Conservation (phyloP, 768 basidiomycete genomes). For the Cantharellus cinnabarinus region DNA sequence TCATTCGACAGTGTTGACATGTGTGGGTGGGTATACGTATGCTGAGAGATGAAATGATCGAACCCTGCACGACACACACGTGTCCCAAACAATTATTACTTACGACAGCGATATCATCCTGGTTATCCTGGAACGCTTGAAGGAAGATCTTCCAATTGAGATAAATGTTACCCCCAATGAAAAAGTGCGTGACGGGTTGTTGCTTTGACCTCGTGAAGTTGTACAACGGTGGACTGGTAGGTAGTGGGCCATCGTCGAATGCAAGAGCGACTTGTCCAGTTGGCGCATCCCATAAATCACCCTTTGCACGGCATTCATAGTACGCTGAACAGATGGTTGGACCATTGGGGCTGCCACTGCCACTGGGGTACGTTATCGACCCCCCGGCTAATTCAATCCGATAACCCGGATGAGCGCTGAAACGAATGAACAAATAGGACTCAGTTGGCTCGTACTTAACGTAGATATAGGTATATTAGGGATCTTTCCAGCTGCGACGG, state of each 20-base stretch:
- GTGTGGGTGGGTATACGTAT: conserved; percentile 57
- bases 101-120: conserved; percentile 21
- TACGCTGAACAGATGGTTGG: conserved; percentile 55
- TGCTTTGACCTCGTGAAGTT: conserved; percentile 47
- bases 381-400: not conserved
- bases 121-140: conserved; percentile 21
- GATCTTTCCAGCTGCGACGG: conserved; percentile 48
- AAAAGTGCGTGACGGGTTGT: conserved; percentile 63
- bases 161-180: conserved; percentile 68
- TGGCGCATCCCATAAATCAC: conserved; percentile 63
- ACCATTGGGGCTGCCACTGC: conserved; percentile 18
- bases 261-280: conserved; percentile 30
- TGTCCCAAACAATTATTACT: no score
- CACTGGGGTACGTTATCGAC: conserved; percentile 10
- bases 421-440: not conserved
- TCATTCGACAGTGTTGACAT: conserved; percentile 37
- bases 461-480: conserved; percentile 41
- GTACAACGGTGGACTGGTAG: conserved; percentile 28
- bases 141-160: conserved; percentile 34
- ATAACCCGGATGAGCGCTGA: not conserved
- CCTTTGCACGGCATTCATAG: conserved; percentile 38
- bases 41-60: conserved; percentile 9
- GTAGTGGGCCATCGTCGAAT: conserved; percentile 67
- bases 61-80: no score
- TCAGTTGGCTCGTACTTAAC: conserved; percentile 12